Evolutionary conservation across 2,329 filamentous ascomycete species (phyloP).

Genomic region (Boeremia exigua): DNA sequence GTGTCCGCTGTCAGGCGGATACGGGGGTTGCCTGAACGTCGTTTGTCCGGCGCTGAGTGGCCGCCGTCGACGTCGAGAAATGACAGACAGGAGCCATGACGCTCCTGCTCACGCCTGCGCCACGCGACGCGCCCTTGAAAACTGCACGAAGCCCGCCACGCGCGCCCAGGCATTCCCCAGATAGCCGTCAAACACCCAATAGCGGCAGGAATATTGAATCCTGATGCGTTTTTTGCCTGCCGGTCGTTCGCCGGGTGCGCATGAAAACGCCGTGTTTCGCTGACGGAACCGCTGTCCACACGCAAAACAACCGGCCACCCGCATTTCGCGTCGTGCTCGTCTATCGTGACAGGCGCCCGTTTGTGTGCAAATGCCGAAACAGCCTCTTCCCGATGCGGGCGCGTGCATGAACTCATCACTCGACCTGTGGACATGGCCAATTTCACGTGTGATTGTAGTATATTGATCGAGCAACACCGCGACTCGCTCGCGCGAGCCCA

Average conservation of each 20-base stretch:
- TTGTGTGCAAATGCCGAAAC: slow-evolving; percentile 6
- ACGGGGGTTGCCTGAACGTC: background rate
- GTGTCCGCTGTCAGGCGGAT: slow-evolving; percentile 14
- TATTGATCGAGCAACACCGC: slow-evolving; percentile 1
- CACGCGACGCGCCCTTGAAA: slow-evolving; percentile 4
- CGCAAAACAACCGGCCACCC: background rate
- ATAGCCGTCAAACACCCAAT: slow-evolving; percentile 9
- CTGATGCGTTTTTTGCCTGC: background rate
- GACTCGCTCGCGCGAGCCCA: background rate
- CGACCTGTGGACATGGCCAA: background rate
- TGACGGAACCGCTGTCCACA: background rate
- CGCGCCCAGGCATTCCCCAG: background rate
- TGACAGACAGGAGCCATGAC: slow-evolving; percentile 4
- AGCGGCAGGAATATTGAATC: slow-evolving; percentile 16
- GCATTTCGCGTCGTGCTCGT: background rate
- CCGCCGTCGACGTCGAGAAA: background rate
- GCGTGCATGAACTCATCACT: slow-evolving; percentile 9
- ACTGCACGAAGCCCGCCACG: background rate
- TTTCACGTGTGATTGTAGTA: background rate
- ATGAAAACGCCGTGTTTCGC: slow-evolving; percentile 12
- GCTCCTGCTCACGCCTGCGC: slow-evolving; percentile 13
- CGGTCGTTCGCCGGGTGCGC: slow-evolving; percentile 3
- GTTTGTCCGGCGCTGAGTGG: background rate
- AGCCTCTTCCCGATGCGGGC: background rate
- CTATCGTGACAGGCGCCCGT: background rate